Base-by-base conservation (phyloP, 345 rosid species). In the Balakata baccata region DNA sequence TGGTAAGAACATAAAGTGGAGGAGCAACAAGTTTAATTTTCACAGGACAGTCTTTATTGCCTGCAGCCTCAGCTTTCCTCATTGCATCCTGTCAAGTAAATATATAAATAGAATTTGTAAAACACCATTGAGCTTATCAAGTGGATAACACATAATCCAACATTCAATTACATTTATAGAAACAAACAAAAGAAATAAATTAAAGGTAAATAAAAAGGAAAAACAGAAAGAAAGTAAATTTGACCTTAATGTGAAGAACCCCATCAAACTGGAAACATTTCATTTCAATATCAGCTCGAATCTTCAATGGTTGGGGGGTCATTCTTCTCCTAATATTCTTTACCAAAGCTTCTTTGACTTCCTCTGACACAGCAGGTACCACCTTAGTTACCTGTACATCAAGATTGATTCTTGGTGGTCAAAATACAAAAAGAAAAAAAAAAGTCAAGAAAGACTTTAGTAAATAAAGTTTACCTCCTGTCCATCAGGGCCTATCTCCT, bases 211-310 rank as follows among this genome's bases (percentile, higher is more conserved):
- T 17, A 53, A n/a, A 43, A 25, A 29, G 41, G 51, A 39, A 54
- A 38, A 29, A 29, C 34, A 29, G 62, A 50, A 18, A 41, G 64
- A 49, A 52, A 46, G 11, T 18, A 64, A 74, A 64, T 29, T 58
- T 47, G 39, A 96, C 98, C 96, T 96, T 93, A 50, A 96, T 91
- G 89, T 95, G 99, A 75, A 93, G 85, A 76, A 95, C 98, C 13
- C 99, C 98, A 49, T 96, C 99, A 78, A 93, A 91, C 86, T 93
- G 96, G 84, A 93, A 96, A 84, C 99, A 96, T 66, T 90, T 91
- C 96, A 96, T 88, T 74, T 93, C 99, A 72, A 96, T 85, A 82
- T 96, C 98, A 74, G 98, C 98, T 2, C 93, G 87, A 75, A 96
- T 90, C 88, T 93, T 96, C 85, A 90, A 74, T 68, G 99, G 99